Evolutionary conservation across 805 yeast species (phyloP).

Genomic region (Hanseniaspora valbyensis): DNA sequence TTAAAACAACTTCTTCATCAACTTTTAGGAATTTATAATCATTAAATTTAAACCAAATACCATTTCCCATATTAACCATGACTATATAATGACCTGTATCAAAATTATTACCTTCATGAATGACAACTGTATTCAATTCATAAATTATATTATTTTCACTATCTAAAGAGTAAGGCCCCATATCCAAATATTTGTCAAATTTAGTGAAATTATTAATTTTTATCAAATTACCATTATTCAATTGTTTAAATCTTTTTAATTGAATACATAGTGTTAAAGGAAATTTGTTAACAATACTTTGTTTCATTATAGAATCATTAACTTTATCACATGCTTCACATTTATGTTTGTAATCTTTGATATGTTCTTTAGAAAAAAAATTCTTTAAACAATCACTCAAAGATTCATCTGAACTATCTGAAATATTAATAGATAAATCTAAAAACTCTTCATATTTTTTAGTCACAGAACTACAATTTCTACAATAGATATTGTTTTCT

Average conservation of each 20-base stretch:
- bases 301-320: conserved; percentile 57
- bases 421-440: conserved; percentile 58
- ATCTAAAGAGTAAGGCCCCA: conserved; percentile 42
- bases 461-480: conserved; percentile 46
- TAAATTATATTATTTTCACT: conserved; percentile 35
- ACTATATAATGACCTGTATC: conserved; percentile 93
- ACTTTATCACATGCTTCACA: conserved; percentile 50
- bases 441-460: conserved; percentile 76
- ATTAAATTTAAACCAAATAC: conserved; percentile 84
- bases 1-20: conserved; percentile 51
- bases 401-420: conserved; percentile 17
- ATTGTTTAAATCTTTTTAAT: conserved; percentile 53
- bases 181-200: conserved; percentile 62
- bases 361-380: conserved; percentile 66
- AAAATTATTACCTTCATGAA: conserved; percentile 76
- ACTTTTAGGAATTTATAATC: conserved; percentile 71
- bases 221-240: conserved; percentile 35
- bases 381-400: conserved; percentile 58
- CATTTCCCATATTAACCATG: conserved; percentile 56
- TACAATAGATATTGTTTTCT: conserved; percentile 68
- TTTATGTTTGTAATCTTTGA: conserved; percentile 56
- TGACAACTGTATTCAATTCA: conserved; percentile 76
- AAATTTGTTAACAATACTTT: conserved; percentile 51
- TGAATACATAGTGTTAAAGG: conserved; percentile 79
- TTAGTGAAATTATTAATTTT: conserved; percentile 68